phyloP scores from a whole-genome alignment of 352 stramenopile species.

The Globisporangium lucens region DNA sequence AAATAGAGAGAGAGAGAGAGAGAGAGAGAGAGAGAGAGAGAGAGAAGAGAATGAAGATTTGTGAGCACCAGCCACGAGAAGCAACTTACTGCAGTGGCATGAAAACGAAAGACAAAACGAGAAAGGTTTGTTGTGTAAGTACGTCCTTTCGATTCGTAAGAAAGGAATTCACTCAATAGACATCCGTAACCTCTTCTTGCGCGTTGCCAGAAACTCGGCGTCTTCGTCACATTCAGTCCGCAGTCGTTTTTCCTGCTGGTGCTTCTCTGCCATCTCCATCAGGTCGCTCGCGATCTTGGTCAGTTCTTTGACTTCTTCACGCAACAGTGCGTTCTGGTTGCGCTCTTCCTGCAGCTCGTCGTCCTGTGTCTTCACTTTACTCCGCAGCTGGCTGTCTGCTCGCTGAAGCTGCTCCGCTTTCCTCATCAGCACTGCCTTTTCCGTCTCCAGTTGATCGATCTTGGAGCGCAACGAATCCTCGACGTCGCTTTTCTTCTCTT shows the following conservation, averaged over 20 bases:
- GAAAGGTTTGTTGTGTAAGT: slow-evolving; percentile 2
- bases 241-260: slow-evolving; percentile 38
- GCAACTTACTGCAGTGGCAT: not conserved
- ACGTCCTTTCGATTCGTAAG: slow-evolving; percentile 6
- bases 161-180: slow-evolving; percentile 16
- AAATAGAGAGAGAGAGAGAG: too few relatives aligned
- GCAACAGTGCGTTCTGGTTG: slow-evolving; percentile 33
- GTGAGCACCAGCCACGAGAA: not conserved
- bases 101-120: not conserved
- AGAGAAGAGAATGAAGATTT: not conserved
- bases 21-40: too few relatives aligned
- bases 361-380: slow-evolving; percentile 35
- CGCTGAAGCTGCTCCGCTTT: slow-evolving; percentile 64
- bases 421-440: slow-evolving; percentile 64
- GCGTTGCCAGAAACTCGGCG: slow-evolving; percentile 12
- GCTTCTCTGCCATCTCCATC: slow-evolving; percentile 63
- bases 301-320: slow-evolving; percentile 52
- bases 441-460: slow-evolving; percentile 46
- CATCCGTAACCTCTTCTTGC: slow-evolving; percentile 24
- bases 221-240: slow-evolving; percentile 9
- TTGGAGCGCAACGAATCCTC: slow-evolving; percentile 32
- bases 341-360: slow-evolving; percentile 38
- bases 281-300: slow-evolving; percentile 58
- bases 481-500: slow-evolving; percentile 24
- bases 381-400: slow-evolving; percentile 52